Evolutionary conservation across 441 rosid genomes (phyloP).

Genomic region (Raphanus hybrid): DNA sequence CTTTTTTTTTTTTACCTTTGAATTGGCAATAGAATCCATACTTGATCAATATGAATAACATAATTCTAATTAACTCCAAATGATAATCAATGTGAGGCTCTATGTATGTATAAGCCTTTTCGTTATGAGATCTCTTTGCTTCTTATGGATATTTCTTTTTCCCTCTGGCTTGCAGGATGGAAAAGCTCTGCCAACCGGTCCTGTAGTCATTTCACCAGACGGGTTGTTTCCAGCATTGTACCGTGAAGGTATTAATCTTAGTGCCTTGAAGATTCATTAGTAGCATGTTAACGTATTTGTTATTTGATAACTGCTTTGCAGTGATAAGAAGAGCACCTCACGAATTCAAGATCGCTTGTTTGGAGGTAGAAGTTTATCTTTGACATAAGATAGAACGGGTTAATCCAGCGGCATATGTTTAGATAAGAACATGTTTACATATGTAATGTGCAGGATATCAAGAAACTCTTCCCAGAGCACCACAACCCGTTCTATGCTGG

Average conservation of each 20-base stretch:
- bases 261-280: constrained; percentile 12
- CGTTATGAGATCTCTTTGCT: constrained; percentile 28
- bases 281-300: background rate
- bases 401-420: background rate
- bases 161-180: constrained; percentile 66
- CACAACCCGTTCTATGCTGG: constrained; percentile 93
- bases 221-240: constrained; percentile 84
- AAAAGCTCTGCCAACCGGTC: constrained; percentile 81
- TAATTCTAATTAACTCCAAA: background rate
- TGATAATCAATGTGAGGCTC: constrained; percentile 11
- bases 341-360: constrained; percentile 88
- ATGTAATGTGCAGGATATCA: constrained; percentile 67
- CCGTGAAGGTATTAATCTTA: constrained; percentile 65
- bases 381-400: constrained; percentile 3
- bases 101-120: background rate
- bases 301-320: constrained; percentile 35
- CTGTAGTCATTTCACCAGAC: constrained; percentile 89
- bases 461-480: constrained; percentile 77
- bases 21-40: background rate
- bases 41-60: background rate
- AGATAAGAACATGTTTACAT: constrained; percentile 8
- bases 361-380: constrained; percentile 57
- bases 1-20: background rate
- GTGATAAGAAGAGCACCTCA: constrained; percentile 94
- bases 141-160: constrained; percentile 9